Base-by-base conservation (phyloP, 495 filamentous ascomycete species). In the Terfezia claveryi region DNA sequence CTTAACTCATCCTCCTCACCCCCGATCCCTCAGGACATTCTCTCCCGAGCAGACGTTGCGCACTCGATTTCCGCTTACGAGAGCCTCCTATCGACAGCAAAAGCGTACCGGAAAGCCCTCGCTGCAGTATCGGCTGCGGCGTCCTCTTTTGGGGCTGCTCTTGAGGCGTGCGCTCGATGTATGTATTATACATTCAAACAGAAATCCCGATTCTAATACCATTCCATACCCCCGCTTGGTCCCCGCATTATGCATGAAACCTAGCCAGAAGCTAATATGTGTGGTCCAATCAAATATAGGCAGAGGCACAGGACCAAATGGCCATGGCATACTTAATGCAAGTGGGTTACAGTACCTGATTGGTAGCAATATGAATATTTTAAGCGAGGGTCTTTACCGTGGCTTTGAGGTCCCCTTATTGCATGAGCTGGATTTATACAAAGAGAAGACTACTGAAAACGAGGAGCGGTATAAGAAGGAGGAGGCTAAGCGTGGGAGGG, bases 281-380 rank as follows among this genome's bases (percentile, higher is more conserved):
- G 2, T 46, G 41, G 41, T 0, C 27, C 27, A 32, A 32, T 32
- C 27, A 32, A 46, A 46, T 46, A 46, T 69, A 56, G 68, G 70
- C 37, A 73, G 73, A 57, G 72, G 71, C 38, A 65, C 67, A 16
- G 79, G 77, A 66, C 62, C 64, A 37, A 80, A 77, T 1, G 78
- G 76, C 9, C 76, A 80, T 64, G 69, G 70, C 23, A 64, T 81
- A 16, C 65, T 81, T 37, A 71, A 74, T 38, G 72, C 75, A 10
- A 72, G 74, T 38, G 78, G 78, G n/a, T 68, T 81, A 49, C 78
- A 81, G 59, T 76, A 81, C 58, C 66, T 81, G 27, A 72, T 80
- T 20, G 77, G 76, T 11, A 81, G 80, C 63, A 78, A 81, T 64
- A 76, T 78, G 62, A 75, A 80, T 57, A 79, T 81, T 56, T 68